A percentile compares a stretch with the other conserved stretches of the same genome.
These are phyloP conservation scores for Solanum bukasovii DNA, from an alignment of 257 asterid species.

Conservation along the genomic window DNA sequence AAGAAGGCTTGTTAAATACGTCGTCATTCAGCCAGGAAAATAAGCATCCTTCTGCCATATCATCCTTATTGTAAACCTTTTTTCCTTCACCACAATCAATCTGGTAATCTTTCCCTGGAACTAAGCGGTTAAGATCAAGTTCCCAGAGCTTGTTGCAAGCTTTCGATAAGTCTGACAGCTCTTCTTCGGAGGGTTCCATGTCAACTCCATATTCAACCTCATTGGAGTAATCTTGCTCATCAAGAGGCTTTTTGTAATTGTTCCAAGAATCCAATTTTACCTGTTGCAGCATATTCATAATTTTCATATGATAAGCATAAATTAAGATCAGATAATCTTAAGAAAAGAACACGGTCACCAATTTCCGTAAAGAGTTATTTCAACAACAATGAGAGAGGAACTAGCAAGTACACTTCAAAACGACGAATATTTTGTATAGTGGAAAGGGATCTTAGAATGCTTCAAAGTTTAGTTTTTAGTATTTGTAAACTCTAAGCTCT, in stretches of 20 bases:
- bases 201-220: constrained; percentile 31
- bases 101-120: constrained; percentile 73
- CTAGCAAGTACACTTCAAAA: background rate
- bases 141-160: constrained; percentile 83
- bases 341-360: background rate
- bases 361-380: background rate
- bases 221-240: constrained; percentile 59
- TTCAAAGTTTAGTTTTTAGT: background rate
- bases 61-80: constrained; percentile 64
- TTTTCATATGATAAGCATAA: background rate
- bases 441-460: background rate
- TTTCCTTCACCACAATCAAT: constrained; percentile 88
- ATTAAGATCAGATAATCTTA: background rate
- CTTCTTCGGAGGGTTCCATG: constrained; percentile 55
- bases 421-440: background rate
- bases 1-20: constrained; percentile 50
- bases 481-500: background rate
- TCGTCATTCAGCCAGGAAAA: constrained; percentile 75
- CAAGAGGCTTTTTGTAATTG: constrained; percentile 50
- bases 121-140: constrained; percentile 66
- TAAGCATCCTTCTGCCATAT: constrained; percentile 67
- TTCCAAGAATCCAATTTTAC: constrained; percentile 51
- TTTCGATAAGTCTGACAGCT: constrained; percentile 50
- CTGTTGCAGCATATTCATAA: constrained; percentile 20
- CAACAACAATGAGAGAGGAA: background rate